Conservation (phyloP, 768 basidiomycete species). For the Boletus fagicola region DNA sequence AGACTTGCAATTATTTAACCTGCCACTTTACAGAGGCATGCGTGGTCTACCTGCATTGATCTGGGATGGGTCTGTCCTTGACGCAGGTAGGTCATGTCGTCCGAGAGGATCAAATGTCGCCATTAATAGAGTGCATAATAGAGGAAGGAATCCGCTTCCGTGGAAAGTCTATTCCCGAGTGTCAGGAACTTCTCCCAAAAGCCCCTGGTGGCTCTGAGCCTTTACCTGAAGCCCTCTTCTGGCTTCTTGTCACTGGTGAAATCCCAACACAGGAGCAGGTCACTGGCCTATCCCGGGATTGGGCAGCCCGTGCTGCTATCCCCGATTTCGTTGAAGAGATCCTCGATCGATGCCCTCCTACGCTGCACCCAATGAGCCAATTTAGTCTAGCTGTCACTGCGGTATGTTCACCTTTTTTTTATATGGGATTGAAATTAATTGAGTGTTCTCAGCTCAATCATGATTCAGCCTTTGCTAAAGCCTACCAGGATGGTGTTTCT, state of each 20-base stretch:
- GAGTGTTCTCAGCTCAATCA: conserved; percentile 69
- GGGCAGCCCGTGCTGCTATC: conserved; percentile 89
- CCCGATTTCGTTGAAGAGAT: conserved; percentile 97
- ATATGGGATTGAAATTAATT: conserved; percentile 3
- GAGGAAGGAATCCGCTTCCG: conserved; percentile 99
- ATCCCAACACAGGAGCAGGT: conserved; percentile 91
- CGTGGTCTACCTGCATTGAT: conserved; percentile 89
- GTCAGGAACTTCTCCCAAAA: conserved; percentile 83
- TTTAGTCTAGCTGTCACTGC: conserved; percentile 96
- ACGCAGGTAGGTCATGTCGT: conserved; percentile 59
- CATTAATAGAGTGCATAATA: conserved; percentile 26
- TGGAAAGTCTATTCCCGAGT: conserved; percentile 91
- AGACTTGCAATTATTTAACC: conserved; percentile 7
- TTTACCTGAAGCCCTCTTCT: conserved; percentile 91
- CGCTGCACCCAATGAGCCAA: conserved; percentile 98
- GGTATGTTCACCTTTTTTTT: conserved; percentile 39
- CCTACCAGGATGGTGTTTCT: conserved; percentile 86
- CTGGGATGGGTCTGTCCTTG: conserved; percentile 98
- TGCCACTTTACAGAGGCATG: conserved; percentile 60
- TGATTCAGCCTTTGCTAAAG: conserved; percentile 94
- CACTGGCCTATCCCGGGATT: conserved; percentile 80
- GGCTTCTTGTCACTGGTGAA: conserved; percentile 94
- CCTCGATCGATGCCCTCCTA: conserved; percentile 88
- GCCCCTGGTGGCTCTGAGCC: conserved; percentile 87
- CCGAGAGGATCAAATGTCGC: no score